Evolutionary conservation across 2,329 filamentous ascomycete species (phyloP).

Genomic region (Hymenoscyphus salicellus): DNA sequence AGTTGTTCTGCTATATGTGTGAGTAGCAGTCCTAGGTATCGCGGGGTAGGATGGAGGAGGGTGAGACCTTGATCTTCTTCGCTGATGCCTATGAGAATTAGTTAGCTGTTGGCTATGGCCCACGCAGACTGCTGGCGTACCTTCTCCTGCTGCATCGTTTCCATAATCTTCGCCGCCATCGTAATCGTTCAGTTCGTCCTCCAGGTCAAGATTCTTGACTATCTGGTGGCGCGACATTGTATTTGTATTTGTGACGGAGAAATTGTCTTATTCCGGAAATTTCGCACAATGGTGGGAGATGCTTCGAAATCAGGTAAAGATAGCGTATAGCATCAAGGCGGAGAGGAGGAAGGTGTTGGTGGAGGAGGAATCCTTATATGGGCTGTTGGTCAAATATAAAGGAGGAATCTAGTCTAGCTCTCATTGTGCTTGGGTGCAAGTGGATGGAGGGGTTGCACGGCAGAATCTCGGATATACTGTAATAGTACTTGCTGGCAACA

Average conservation of each 20-base stretch:
- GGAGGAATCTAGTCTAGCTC: too few relatives aligned
- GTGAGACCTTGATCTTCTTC: slow-evolving; percentile 37
- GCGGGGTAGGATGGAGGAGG: slow-evolving; percentile 8
- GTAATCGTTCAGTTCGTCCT: slow-evolving; percentile 51
- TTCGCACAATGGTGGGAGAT: background rate
- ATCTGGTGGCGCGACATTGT: slow-evolving; percentile 41
- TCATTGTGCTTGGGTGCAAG: too few relatives aligned
- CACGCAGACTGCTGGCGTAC: background rate
- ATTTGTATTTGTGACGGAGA: slow-evolving; percentile 8
- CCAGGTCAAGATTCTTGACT: slow-evolving; percentile 40
- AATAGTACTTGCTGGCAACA: too few relatives aligned
- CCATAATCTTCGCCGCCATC: slow-evolving; percentile 47
- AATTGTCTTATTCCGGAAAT: background rate
- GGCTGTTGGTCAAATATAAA: too few relatives aligned
- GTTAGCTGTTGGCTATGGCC: slow-evolving; percentile 12
- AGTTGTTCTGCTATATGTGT: slow-evolving; percentile 49
- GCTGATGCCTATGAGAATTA: slow-evolving; percentile 30
- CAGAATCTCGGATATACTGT: too few relatives aligned
- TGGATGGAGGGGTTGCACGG: too few relatives aligned
- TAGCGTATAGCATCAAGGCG: too few relatives aligned
- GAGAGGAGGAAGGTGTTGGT: too few relatives aligned
- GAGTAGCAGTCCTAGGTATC: slow-evolving; percentile 8
- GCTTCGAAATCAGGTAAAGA: too few relatives aligned
- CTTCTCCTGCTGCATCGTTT: slow-evolving; percentile 35
- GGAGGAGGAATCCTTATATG: too few relatives aligned